A percentile compares a stretch with the other conserved stretches of the same genome.
Evolutionary conservation across 345 rosid species (phyloP).

Genomic region (Erodium maritimum): DNA sequence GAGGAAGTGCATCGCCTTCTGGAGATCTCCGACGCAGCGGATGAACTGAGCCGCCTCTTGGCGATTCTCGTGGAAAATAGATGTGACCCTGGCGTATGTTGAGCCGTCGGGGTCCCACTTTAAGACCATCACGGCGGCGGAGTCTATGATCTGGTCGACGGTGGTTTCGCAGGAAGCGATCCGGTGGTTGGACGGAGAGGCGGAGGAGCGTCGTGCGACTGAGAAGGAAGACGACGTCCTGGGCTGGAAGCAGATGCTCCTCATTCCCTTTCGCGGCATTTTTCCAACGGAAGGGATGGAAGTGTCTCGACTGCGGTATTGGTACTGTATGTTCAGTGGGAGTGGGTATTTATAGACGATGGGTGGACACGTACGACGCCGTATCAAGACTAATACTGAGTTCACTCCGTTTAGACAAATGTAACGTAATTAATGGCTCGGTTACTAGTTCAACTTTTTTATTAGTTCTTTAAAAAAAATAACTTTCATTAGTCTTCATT

Average conservation of each 20-base stretch:
- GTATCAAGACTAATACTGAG: no score
- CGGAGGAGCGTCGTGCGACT: not conserved
- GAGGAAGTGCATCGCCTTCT: slow-evolving; percentile 11
- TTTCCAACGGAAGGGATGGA: not conserved
- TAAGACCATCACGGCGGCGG: slow-evolving; percentile 3
- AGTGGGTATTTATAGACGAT: no score
- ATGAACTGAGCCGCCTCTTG: slow-evolving; percentile 9
- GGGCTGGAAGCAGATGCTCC: slow-evolving; percentile 10
- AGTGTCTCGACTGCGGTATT: no score
- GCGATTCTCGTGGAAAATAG: slow-evolving; percentile 12
- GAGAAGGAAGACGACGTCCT: slow-evolving; percentile 4
- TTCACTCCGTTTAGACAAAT: no score
- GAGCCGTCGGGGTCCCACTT: slow-evolving; percentile 14
- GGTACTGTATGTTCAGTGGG: no score
- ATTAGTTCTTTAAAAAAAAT: no score
- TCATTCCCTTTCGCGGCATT: slow-evolving; percentile 9
- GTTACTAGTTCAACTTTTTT: no score
- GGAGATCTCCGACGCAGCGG: slow-evolving; percentile 10
- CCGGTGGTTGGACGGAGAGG: not conserved
- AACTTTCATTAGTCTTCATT: no score
- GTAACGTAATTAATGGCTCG: no score
- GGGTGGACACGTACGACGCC: no score
- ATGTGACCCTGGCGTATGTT: slow-evolving; percentile 2
- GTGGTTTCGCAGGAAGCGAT: not conserved
- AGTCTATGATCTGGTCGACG: slow-evolving; percentile 3